Conservation (phyloP, 2,329 filamentous ascomycete genomes). For the Neofusicoccum kwambonambiense region DNA sequence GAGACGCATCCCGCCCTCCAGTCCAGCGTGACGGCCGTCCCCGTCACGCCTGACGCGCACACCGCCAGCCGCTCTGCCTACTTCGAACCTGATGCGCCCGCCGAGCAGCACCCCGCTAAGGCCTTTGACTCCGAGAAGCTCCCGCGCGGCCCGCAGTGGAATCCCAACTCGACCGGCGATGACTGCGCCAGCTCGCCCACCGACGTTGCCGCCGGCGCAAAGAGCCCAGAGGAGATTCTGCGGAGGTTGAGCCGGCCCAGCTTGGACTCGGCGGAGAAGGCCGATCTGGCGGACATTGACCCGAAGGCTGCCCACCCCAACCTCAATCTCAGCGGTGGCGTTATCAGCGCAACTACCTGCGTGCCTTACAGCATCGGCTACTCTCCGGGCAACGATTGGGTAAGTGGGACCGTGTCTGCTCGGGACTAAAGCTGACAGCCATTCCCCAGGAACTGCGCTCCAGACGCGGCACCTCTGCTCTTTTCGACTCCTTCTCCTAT, state of each 20-base stretch:
- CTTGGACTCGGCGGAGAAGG: conserved; percentile 35
- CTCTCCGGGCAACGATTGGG: conserved; percentile 56
- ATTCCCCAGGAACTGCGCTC: conserved; percentile 64
- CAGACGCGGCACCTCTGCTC: conserved; percentile 82
- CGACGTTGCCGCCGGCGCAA: conserved; percentile 45
- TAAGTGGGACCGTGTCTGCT: conserved; percentile 30
- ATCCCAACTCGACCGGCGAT: conserved; percentile 36
- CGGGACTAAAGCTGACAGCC: not conserved
- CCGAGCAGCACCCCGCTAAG: conserved; percentile 23
- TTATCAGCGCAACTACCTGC: conserved; percentile 64
- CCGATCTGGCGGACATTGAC: conserved; percentile 49
- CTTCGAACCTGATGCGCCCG: conserved; percentile 26
- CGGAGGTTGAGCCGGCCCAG: conserved; percentile 51
- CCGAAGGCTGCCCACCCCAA: conserved; percentile 56
- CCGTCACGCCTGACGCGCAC: conserved; percentile 45
- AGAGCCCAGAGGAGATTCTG: conserved; percentile 51
- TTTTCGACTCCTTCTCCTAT: conserved; percentile 88
- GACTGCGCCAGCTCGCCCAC: conserved; percentile 34
- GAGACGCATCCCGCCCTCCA: conserved; percentile 41
- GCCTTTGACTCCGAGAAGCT: conserved; percentile 32
- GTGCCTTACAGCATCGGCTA: conserved; percentile 61
- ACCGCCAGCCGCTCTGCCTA: conserved; percentile 38
- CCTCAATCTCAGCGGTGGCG: conserved; percentile 58
- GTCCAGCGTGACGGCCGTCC: conserved; percentile 36
- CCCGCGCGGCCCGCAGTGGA: conserved; percentile 36